phyloP scores from a whole-genome alignment of 805 yeast species.

The Ogataea haglerorum region DNA sequence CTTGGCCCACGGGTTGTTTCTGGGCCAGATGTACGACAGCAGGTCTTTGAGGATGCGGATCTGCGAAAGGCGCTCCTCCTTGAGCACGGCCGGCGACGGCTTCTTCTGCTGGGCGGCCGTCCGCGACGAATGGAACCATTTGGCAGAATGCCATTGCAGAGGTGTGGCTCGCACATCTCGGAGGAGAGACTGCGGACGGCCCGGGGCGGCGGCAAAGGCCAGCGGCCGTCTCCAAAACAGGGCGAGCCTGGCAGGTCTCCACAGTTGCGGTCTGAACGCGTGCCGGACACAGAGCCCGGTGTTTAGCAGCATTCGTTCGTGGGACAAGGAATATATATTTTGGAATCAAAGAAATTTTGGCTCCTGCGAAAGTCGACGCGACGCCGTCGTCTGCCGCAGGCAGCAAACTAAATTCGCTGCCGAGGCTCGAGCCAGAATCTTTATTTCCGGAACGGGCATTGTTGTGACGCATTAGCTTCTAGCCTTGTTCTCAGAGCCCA shows the following conservation, averaged over 20 bases:
- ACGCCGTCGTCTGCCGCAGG: neutral
- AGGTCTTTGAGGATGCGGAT: constrained; percentile 59
- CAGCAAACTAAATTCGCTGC: constrained; percentile 1
- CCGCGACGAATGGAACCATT: neutral
- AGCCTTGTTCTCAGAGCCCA: neutral
- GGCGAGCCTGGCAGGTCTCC: neutral
- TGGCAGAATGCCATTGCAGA: neutral
- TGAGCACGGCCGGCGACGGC: constrained; percentile 1
- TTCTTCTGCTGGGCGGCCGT: neutral
- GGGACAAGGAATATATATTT: neutral
- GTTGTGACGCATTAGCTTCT: neutral
- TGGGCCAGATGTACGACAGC: constrained; percentile 78
- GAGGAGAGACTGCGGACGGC: neutral
- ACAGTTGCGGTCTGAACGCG: neutral
- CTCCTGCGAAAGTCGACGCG: neutral
- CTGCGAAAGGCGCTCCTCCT: constrained; percentile 36
- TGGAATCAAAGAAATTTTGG: neutral
- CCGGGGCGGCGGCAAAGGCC: neutral
- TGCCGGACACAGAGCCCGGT: constrained; percentile 1
- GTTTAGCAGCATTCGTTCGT: neutral
- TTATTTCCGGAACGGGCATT: neutral
- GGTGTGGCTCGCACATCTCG: constrained; percentile 4
- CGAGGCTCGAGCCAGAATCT: constrained; percentile 1
- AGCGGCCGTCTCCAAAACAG: neutral
- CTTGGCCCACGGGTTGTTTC: constrained; percentile 60